Evolutionary conservation across 2,329 filamentous ascomycete genomes (phyloP), one percentile per base, ranked within the genome.

Genomic region (Colletotrichum sp.): DNA sequence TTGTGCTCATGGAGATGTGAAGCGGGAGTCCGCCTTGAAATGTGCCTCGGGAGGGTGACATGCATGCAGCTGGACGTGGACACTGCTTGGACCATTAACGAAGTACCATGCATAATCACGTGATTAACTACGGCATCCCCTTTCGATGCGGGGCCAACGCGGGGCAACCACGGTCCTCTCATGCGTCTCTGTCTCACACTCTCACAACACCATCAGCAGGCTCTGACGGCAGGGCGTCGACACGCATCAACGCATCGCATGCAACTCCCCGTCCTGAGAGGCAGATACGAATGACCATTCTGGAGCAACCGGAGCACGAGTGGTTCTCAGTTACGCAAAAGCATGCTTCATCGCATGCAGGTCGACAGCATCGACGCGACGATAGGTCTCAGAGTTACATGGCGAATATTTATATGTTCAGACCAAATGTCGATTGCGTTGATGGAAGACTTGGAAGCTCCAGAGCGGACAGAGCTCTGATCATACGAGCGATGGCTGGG

Each of bases 401-500:
- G n/a, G n/a, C n/a, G n/a, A n/a, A n/a, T n/a, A n/a, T n/a, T n/a
- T n/a, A n/a, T n/a, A n/a, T n/a, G n/a, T n/a, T n/a, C n/a, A n/a
- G n/a, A n/a, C n/a, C n/a, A n/a, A n/a, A n/a, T n/a, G n/a, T n/a
- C n/a, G n/a, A n/a, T n/a, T n/a, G n/a, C n/a, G 85, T 98, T 98
- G 83, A 98, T 95, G 0, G 95, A 96, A 5, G 95, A 95, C 28
- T 86, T 85, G 32, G 90, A 91, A 28, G 84, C 84, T 9, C 85
- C 86, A 1, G 88, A 90, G 71, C 86, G 87, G 75, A 87, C 83
- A 39, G 90, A 90, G 81, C 90, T 87, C 77, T 89, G 87, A 78
- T 91, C 90, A 74, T 88, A 83, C 1, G 90, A 91, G 61, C 89
- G 88, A 78, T 92, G 90, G 81, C 88, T 16, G 30, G 25, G 52